Base-by-base conservation (phyloP, 2,329 filamentous ascomycete genomes). In the Trichothecium roseum region DNA sequence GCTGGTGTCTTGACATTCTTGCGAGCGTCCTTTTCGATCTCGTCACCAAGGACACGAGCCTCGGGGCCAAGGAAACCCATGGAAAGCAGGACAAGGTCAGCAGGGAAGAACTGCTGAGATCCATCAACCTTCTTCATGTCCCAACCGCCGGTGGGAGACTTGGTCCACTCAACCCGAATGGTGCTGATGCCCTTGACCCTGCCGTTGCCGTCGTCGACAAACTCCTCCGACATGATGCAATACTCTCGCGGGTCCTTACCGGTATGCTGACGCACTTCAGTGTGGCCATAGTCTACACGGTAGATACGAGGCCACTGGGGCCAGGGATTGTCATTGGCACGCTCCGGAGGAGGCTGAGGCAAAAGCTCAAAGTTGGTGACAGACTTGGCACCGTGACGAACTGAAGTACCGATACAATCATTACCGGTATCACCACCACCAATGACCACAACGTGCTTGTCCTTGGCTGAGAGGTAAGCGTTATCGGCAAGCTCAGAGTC, bases 1-100 rank as follows among this genome's bases (percentile, higher is more conserved):
- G 81, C 71, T 20, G 86, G 70, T 8, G 89, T 95, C 79, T 95
- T 95, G 64, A 95, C 81, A 59, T 95, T 96, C 75, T 94, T 94
- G 53, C 89, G 80, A 35, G 76, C 72, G 55, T 96, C 89, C 59
- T 87, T 87, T 64, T 95, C 88, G 43, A 96, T 81, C 28, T 83
- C 74, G n/a, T 86, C 80, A 34, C 84, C 86, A 28, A 95, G 72
- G 28, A 94, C 78, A 45, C 85, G 82, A 47, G 84, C 84, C 64
- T 96, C 89, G 6, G 88, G 88, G 8, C 89, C 89, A 43, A 95
- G 65, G 81, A 96, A 96, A 55, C 89, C 89, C 89, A 96, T 95
- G 35, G 89, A 94, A 33, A 96, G 69, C 30, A 95, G 75, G 30
- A 96, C 88, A 28, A 96, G 75, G 53, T 96, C 89, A 18, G 89